Evolutionary conservation across 306 rosid species (phyloP), one percentile per base, ranked within the genome.

Genomic region (Cicer arietinum): DNA sequence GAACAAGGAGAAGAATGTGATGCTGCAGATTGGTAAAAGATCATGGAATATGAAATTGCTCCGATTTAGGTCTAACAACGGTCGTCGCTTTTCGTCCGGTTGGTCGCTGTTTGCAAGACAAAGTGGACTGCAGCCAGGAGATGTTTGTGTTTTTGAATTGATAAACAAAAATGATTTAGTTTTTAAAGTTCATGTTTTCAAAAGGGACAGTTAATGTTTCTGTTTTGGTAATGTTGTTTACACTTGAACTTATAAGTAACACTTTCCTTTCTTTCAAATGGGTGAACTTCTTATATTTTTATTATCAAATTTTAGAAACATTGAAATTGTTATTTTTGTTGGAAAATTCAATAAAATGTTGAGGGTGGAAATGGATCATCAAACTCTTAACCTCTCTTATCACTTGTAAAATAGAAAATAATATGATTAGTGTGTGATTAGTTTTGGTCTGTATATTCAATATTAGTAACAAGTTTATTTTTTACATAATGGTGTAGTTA

Each of bases 61-160:
- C 7, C 0, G 9, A 5, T 3, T 4, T 52, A 10, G 13, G 0
- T 0, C n/a, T n/a, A 3, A 0, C 0, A 2, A 4, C 1, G 2
- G 0, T 0, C 47, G 74, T 1, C 1, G 13, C 6, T 2, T 67
- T 6, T 17, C 68, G 18, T 48, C 41, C 10, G 68, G 79, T 0
- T 77, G 79, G 79, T 0, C 6, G 1, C 3, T 25, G 52, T 82
- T 75, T 81, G 39, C 40, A 12, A 35, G 8, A 0, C 79, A 77
- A 67, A 73, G 0, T 77, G 43, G 63, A 11, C 1, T 82, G 68
- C 10, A 8, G 10, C 14, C 61, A 0, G 79, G 67, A 66, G 82
- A 82, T 3, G 71, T 82, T 66, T 80, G 85, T 39, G 46, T 73
- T 1, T 82, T 82, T 41, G 73, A 82, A 74, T 48, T 77, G 25